Percentiles rank a stretch among this genome's conserved stretches.
phyloP scores from a whole-genome alignment of 2,329 filamentous ascomycete genomes.

The Raffaelea ambrosiae region DNA sequence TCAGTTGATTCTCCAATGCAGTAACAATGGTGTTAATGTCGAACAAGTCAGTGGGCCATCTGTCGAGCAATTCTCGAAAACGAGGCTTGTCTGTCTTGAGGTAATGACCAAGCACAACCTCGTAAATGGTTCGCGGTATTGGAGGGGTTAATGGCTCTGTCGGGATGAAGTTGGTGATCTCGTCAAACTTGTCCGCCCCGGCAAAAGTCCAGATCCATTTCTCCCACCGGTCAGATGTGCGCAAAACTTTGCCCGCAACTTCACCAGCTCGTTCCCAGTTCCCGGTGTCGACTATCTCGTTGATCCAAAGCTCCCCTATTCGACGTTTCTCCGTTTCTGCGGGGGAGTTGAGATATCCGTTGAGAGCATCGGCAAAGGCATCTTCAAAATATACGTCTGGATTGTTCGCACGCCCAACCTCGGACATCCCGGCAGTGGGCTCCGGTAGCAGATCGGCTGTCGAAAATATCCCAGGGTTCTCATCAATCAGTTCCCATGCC shows the following conservation, averaged over 20 bases:
- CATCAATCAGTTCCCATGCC: constrained; percentile 82
- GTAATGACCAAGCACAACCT: constrained; percentile 83
- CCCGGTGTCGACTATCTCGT: constrained; percentile 66
- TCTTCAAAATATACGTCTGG: constrained; percentile 64
- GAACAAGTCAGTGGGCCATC: constrained; percentile 80
- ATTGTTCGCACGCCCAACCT: too few relatives aligned
- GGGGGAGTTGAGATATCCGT: constrained; percentile 49
- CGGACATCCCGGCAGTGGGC: too few relatives aligned
- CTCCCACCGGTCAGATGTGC: constrained; percentile 77
- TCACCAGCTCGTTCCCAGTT: constrained; percentile 74
- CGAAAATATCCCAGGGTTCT: constrained; percentile 50
- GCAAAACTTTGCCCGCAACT: constrained; percentile 74
- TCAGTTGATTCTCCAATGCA: constrained; percentile 74
- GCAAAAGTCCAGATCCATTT: constrained; percentile 94
- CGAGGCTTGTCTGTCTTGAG: constrained; percentile 66
- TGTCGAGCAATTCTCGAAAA: constrained; percentile 70
- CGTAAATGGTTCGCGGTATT: constrained; percentile 74
- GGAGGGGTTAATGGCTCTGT: constrained; percentile 68
- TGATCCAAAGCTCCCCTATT: constrained; percentile 89
- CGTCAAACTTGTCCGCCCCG: constrained; percentile 75
- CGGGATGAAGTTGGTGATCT: constrained; percentile 80
- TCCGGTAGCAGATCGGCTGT: too few relatives aligned
- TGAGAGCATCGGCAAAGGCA: constrained; percentile 54
- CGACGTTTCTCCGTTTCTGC: constrained; percentile 81
- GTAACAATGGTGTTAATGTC: constrained; percentile 68